Evolutionary conservation across 2,329 filamentous ascomycete species (phyloP).

Genomic region (Ophiocordyceps unilateralis): DNA sequence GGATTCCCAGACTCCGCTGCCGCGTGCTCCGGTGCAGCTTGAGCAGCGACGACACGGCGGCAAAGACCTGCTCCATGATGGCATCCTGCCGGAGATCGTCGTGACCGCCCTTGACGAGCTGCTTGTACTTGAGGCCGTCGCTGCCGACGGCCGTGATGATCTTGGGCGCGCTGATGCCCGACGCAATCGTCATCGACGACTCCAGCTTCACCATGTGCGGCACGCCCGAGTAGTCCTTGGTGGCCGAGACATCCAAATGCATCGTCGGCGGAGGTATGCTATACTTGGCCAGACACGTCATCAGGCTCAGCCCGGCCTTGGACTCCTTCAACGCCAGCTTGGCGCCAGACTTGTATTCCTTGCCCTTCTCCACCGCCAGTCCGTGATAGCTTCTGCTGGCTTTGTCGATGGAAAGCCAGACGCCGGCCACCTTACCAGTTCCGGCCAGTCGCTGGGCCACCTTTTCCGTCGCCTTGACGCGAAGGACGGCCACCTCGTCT

Average conservation of each 20-base stretch:
- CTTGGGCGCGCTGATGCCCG: constrained; percentile 83
- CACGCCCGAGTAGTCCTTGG: constrained; percentile 59
- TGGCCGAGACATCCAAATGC: constrained; percentile 56
- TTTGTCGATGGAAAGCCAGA: constrained; percentile 57
- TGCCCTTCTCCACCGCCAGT: constrained; percentile 48
- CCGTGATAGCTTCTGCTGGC: constrained; percentile 50
- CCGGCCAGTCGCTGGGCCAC: constrained; percentile 45
- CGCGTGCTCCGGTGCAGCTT: constrained; percentile 74
- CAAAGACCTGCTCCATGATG: constrained; percentile 98
- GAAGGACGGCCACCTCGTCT: constrained; percentile 57
- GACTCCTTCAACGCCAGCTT: constrained; percentile 50
- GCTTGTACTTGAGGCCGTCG: constrained; percentile 67
- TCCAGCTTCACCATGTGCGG: constrained; percentile 60
- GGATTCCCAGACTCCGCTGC: constrained; percentile 74
- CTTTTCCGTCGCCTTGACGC: constrained; percentile 54
- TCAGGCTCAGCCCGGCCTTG: constrained; percentile 41
- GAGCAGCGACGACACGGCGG: constrained; percentile 80
- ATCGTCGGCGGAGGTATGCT: constrained; percentile 79
- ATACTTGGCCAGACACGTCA: constrained; percentile 44
- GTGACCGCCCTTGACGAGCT: constrained; percentile 87
- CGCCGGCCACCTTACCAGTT: constrained; percentile 29
- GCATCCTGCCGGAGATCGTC: constrained; percentile 94
- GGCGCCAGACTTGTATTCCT: constrained; percentile 49
- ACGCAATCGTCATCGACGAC: constrained; percentile 66
- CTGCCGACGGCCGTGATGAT: constrained; percentile 69